Evolutionary conservation across 1,284 basidiomycete genomes (phyloP).

Genomic region (Ganoderma lucidum): DNA sequence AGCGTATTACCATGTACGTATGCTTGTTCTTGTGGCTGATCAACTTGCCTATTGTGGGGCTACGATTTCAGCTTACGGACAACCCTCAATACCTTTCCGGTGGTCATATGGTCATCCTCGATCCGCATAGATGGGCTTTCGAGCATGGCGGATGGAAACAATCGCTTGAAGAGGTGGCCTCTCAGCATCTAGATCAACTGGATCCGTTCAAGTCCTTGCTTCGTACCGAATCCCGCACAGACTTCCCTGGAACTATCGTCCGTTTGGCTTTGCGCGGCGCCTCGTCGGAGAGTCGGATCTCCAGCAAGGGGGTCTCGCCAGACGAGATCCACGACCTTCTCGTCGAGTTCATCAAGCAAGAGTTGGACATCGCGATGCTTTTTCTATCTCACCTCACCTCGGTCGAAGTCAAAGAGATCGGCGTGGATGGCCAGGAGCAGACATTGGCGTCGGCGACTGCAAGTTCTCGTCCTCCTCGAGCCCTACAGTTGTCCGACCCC

Average conservation of each 20-base stretch:
- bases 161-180: conserved; percentile 36
- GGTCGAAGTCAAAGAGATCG: conserved; percentile 50
- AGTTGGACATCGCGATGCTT: conserved; percentile 51
- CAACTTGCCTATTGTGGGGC: background rate
- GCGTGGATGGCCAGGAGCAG: conserved; percentile 35
- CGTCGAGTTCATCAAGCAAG: conserved; percentile 49
- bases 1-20: conserved; percentile 56
- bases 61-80: conserved; percentile 51
- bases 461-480: background rate
- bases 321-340: conserved; percentile 48
- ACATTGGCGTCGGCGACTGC: conserved; percentile 30
- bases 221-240: background rate
- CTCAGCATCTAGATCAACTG: conserved; percentile 43
- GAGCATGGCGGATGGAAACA: conserved; percentile 43
- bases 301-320: conserved; percentile 40
- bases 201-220: conserved; percentile 44
- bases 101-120: conserved; percentile 49
- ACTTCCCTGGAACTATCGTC: conserved; percentile 50
- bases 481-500: background rate
- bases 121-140: conserved; percentile 48
- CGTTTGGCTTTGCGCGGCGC: conserved; percentile 53
- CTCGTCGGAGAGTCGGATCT: conserved; percentile 43
- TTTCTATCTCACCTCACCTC: conserved; percentile 50
- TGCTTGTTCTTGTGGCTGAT: background rate
- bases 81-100: conserved; percentile 58